Evolutionary conservation across 345 rosid species (phyloP), one percentile per base, ranked within the genome.

Genomic region (Noccaea bulbosa): DNA sequence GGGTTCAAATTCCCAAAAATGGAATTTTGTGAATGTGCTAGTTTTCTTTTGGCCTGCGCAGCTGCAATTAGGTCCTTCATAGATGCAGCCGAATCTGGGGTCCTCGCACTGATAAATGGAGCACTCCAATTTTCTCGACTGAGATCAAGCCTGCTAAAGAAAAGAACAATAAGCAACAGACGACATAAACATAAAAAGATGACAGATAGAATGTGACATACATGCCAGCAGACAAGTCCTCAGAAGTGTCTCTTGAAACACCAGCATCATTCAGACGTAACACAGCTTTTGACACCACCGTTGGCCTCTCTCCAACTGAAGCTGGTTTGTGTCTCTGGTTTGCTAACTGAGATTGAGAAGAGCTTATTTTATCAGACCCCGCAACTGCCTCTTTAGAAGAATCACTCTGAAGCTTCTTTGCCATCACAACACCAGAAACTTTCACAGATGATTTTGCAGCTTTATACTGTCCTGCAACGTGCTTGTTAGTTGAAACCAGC

Each of bases 21-120:
- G 65, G 80, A 81, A 49, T 78, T 80, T 39, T 87, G 98, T 17
- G 78, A 82, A 70, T 90, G 97, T 70, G 96, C 97, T 72, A 79
- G 83, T 79, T 73, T 87, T 78, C 98, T 86, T 80, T 92, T 95
- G 47, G 91, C 99, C 76, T 86, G 99, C 57, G 99, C 99, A 56
- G 96, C 97, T 48, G 99, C 99, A 83, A 95, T 92, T 60, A 95
- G 88, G 87, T 86, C 77, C 85, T 88, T 92, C 97, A 95, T 85
- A 53, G 99, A 86, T 41, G 79, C 54, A 72, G 73, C 73, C 60
- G 93, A 81, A 74, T 91, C 95, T 38, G 85, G 81, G 69, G 90
- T 85, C 80, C 64, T 89, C 59, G 81, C 77, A 72, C 77, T 81
- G 15, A 50, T 58, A 70, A 85, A 63, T 17, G 75, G 73, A 66